Evolutionary conservation across 2,329 filamentous ascomycete species (phyloP), one percentile per base, ranked within the genome.

Genomic region (Colletotrichum sp.): DNA sequence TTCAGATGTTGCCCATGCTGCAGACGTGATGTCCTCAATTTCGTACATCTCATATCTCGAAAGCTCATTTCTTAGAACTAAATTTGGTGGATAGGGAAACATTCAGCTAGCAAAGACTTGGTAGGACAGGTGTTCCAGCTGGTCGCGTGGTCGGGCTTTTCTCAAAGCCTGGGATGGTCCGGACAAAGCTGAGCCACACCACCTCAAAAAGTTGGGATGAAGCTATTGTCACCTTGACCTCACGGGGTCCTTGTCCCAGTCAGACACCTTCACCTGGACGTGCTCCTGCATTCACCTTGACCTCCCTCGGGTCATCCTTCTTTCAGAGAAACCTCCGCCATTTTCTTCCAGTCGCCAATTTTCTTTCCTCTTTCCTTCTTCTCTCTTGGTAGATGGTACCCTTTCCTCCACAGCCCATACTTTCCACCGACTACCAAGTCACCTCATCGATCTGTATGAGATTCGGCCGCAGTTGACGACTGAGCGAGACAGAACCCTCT

Each of bases 181-280:
- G 64, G 32, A 74, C 43, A 69, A 74, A 76, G 70, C 74, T 74
- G 28, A 69, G 74, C 74, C 74, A 76, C 74, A 69, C 70, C 70
- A 74, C 64, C 36, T 36, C 15, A 12, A 60, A 73, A 69, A 76
- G 56, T 62, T 76, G 70, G 74, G 74, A 76, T 74, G 74, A 76
- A 76, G 74, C 70, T 69, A 68, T 74, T 76, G 65, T 76, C 70
- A 68, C 65, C 64, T n/a, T 60, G 43, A 27, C 52, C 74, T 69
- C 70, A 60, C 65, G 60, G 58, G 74, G 74, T 48, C 74, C 70
- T 74, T 76, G 74, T 76, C 58, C 65, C 74, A 74, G 64, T 65
- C 65, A 43, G 73, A 36, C 69, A 65, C 70, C 58, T 74, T 69
- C 64, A 76, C 22, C 65, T 65, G 70, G 58, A 55, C 74, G 36